Percentiles rank a stretch among this genome's conserved stretches.
These are phyloP conservation scores for Penicillium palitans DNA, from an alignment of 2,329 filamentous ascomycete genomes.

Conservation along the genomic window DNA sequence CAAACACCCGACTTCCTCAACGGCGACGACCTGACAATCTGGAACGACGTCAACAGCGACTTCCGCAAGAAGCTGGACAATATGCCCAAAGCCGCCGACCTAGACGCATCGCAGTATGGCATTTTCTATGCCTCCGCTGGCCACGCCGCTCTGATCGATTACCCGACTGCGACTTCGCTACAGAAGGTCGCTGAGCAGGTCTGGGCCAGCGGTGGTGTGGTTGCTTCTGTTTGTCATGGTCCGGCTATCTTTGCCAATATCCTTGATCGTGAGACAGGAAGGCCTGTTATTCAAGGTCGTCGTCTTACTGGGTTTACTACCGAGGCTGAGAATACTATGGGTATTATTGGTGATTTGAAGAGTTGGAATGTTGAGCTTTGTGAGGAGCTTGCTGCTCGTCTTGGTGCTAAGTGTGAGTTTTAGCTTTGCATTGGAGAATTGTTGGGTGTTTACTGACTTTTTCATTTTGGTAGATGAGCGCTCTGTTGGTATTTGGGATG, in stretches of 20 bases:
- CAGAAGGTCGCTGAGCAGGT: slow-evolving; percentile 46
- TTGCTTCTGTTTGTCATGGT: slow-evolving; percentile 47
- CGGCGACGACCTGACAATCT: slow-evolving; percentile 42
- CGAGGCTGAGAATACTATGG: slow-evolving; percentile 40
- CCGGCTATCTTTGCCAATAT: slow-evolving; percentile 43
- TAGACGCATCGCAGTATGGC: slow-evolving; percentile 34
- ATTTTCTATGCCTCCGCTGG: slow-evolving; percentile 21
- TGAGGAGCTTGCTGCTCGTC: slow-evolving; percentile 34
- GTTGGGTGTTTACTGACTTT: slow-evolving; percentile 6
- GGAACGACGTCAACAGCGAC: slow-evolving; percentile 44
- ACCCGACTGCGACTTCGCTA: slow-evolving; percentile 44
- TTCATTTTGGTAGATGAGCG: slow-evolving; percentile 21
- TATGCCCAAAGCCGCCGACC: slow-evolving; percentile 40
- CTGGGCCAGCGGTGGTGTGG: slow-evolving; percentile 44
- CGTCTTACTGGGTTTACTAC: slow-evolving; percentile 45
- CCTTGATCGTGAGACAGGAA: slow-evolving; percentile 33
- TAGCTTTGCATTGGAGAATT: neutral
- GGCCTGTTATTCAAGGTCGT: slow-evolving; percentile 43
- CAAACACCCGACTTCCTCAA: slow-evolving; percentile 46
- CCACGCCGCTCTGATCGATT: slow-evolving; percentile 50
- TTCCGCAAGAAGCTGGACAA: slow-evolving; percentile 49
- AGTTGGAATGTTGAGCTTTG: slow-evolving; percentile 36
- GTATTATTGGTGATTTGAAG: slow-evolving; percentile 34
- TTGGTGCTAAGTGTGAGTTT: slow-evolving; percentile 37
- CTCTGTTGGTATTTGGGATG: slow-evolving; percentile 31